Evolutionary conservation across 805 yeast species (phyloP).

Genomic region (Debaryomyces tyrocola): DNA sequence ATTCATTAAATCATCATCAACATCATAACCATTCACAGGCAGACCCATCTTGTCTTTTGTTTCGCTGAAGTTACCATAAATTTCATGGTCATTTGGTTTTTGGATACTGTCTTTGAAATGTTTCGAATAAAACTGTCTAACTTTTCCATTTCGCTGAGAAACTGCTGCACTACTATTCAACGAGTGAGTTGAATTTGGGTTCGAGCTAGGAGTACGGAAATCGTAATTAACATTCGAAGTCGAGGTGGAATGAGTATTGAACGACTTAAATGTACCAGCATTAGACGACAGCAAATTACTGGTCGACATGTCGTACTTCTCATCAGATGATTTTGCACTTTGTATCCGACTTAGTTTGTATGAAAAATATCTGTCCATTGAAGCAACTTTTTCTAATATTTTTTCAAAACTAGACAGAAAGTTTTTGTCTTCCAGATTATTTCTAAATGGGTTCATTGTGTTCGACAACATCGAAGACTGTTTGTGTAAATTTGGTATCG

Average conservation of each 20-base stretch:
- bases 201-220: neutral
- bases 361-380: conserved; percentile 15
- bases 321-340: neutral
- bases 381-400: conserved; percentile 15
- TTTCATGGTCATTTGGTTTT: conserved; percentile 7
- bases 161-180: neutral
- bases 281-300: neutral
- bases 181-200: neutral
- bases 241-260: neutral
- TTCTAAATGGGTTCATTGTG: conserved; percentile 10
- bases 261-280: neutral
- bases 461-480: conserved; percentile 3
- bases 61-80: conserved; percentile 27
- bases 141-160: neutral
- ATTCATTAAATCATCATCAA: neutral
- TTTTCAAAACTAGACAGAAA: conserved; percentile 14
- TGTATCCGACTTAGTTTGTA: conserved; percentile 3
- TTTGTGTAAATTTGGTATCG: conserved; percentile 5
- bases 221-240: neutral
- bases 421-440: conserved; percentile 1
- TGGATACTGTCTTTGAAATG: neutral
- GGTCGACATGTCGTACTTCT: neutral
- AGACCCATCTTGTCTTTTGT: conserved; percentile 6
- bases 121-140: neutral
- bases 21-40: neutral